Evolutionary conservation across 106 monocot genomes (phyloP).

Genomic region (Phalaenopsis aphrodite): DNA sequence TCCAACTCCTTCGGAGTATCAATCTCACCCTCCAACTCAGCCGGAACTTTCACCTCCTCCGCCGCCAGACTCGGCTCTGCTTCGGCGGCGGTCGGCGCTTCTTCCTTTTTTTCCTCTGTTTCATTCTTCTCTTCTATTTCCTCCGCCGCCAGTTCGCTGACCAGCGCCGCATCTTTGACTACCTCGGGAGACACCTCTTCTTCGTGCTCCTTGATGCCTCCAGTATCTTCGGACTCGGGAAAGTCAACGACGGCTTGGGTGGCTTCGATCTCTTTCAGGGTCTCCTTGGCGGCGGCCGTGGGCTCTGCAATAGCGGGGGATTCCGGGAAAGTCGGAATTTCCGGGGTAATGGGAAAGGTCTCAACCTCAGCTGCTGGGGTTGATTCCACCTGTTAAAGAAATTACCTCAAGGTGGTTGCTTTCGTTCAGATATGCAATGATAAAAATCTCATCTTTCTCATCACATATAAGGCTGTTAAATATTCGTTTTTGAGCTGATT

Average conservation of each 20-base stretch:
- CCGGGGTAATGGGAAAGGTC: not conserved
- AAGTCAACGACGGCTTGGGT: not conserved
- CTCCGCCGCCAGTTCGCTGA: not conserved
- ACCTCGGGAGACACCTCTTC: not conserved
- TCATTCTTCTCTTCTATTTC: not conserved
- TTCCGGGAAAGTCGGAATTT: not conserved
- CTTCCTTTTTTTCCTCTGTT: not conserved
- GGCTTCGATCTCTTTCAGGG: not conserved
- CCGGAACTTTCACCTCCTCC: not conserved
- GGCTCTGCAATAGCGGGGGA: not conserved
- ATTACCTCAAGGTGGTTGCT: too few species aligned
- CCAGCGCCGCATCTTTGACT: not conserved
- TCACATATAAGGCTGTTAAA: too few species aligned
- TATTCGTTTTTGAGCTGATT: too few species aligned
- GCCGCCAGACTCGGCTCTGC: not conserved
- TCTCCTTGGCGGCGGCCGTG: not conserved
- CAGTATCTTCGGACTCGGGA: not conserved
- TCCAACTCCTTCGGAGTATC: not conserved
- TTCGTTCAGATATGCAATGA: too few species aligned
- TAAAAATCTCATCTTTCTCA: too few species aligned
- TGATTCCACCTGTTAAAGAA: not conserved
- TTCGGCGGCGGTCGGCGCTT: not conserved
- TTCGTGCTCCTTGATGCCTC: not conserved
- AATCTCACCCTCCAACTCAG: not conserved
- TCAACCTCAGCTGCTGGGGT: not conserved